Base-by-base conservation (phyloP, 2,329 filamentous ascomycete genomes). In the Leptographium galeiforme region DNA sequence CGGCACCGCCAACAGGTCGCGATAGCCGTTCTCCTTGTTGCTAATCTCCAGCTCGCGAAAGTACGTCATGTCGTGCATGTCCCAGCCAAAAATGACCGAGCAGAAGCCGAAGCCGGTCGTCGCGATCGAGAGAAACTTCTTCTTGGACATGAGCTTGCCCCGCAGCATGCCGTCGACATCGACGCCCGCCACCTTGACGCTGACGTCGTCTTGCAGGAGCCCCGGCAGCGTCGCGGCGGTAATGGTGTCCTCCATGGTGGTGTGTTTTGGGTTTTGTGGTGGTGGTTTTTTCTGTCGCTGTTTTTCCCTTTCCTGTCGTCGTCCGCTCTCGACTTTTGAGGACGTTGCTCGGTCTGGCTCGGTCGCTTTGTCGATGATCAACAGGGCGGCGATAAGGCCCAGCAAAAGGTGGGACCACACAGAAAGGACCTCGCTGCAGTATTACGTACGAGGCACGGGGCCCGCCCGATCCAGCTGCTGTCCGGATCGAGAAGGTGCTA, bases 31-130 rank as follows among this genome's bases (percentile, higher is more conserved):
- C 63, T 88, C 84, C 60, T 87, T 86, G 70, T 95, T 95, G 70
- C 87, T 93, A 67, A 95, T 85, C 63, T 79, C 79, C 58, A 95
- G 78, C 70, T 95, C 89, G 61, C 78, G 81, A 66, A 87, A 84
- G 68, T 95, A 96, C 12, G 88, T 94, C 72, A 82, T 77, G 64
- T 96, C 90, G 68, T 96, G 89, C 88, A 95, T 95, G 69, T 96
- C 89, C 90, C 90, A 95, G 66, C 90, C 89, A 63, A 95, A 95
- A 59, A 95, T 82, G 60, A 95, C 89, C 19, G 87, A 93, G 73
- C 90, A 95, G 74, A 95, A 95, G 52, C 89, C 90, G 62, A 95
- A 95, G 51, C 89, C 90, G 46, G 81, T 77, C 44, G 79, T 69
- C n/a, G 84, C 84, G 52, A 95, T 79, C 34, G 86, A 88, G 40